phyloP scores from a whole-genome alignment of 768 basidiomycete genomes.

The Leccinum sublutescens region DNA sequence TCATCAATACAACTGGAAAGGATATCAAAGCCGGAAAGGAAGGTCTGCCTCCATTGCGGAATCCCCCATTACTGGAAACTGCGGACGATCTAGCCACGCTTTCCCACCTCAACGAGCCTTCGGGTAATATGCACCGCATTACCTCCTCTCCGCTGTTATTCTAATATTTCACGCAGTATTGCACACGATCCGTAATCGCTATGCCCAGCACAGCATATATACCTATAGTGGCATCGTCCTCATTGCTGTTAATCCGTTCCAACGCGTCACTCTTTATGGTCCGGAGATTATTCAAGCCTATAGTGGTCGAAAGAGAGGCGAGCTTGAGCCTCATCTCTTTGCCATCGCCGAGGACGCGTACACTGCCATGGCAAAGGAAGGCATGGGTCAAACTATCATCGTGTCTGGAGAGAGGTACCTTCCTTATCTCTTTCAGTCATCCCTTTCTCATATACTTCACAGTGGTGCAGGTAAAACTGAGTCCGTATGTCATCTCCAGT shows the following conservation, averaged over 20 bases:
- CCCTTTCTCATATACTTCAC: slow-evolving; percentile 14
- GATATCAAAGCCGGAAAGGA: slow-evolving; percentile 79
- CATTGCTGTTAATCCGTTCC: slow-evolving; percentile 98
- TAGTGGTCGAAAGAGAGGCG: slow-evolving; percentile 86
- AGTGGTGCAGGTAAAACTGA: slow-evolving; percentile 99
- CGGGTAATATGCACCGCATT: slow-evolving; percentile 54
- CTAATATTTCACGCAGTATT: slow-evolving; percentile 55
- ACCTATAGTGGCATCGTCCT: slow-evolving; percentile 99
- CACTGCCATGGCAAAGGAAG: slow-evolving; percentile 92
- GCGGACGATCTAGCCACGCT: slow-evolving; percentile 98
- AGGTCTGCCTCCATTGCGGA: slow-evolving; percentile 87
- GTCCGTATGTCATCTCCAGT: slow-evolving; percentile 54
- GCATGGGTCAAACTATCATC: slow-evolving; percentile 97
- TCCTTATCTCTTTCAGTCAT: not conserved
- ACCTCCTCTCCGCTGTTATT: not conserved
- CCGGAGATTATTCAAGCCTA: slow-evolving; percentile 98
- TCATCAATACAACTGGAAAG: slow-evolving; percentile 74
- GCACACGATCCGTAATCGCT: slow-evolving; percentile 95
- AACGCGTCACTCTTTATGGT: slow-evolving; percentile 94
- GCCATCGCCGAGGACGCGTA: slow-evolving; percentile 99
- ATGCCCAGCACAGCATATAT: slow-evolving; percentile 96
- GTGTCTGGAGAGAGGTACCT: slow-evolving; percentile 94
- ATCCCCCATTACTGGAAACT: slow-evolving; percentile 94
- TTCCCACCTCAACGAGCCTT: slow-evolving; percentile 97
- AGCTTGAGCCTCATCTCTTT: slow-evolving; percentile 96